phyloP scores from a whole-genome alignment of 2,329 filamentous ascomycete species.

The Fusarium sp. region DNA sequence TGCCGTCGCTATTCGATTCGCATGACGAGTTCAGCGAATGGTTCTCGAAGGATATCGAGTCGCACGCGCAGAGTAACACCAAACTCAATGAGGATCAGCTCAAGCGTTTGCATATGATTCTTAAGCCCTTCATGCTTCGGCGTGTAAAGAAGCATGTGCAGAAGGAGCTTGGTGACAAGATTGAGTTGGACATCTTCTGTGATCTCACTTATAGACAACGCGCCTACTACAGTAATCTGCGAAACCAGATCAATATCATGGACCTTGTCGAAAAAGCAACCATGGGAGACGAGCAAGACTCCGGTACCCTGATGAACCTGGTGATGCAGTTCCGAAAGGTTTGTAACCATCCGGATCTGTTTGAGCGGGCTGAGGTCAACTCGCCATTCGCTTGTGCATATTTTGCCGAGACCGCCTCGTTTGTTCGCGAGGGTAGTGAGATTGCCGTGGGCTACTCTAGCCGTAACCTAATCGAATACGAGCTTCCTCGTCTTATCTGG shows the following conservation, averaged over 20 bases:
- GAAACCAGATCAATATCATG: slow-evolving; percentile 98
- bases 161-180: slow-evolving; percentile 98
- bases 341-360: slow-evolving; percentile 97
- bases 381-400: slow-evolving; percentile 87
- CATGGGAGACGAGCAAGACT: slow-evolving; percentile 92
- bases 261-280: slow-evolving; percentile 98
- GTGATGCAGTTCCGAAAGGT: slow-evolving; percentile 99
- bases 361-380: slow-evolving; percentile 91
- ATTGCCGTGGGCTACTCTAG: slow-evolving; percentile 89
- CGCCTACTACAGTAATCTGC: slow-evolving; percentile 89
- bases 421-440: slow-evolving; percentile 86
- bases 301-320: slow-evolving; percentile 96
- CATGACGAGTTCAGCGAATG: slow-evolving; percentile 94
- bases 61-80: slow-evolving; percentile 98
- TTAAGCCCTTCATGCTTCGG: slow-evolving; percentile 99
- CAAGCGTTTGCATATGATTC: slow-evolving; percentile 96
- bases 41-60: slow-evolving; percentile 97
- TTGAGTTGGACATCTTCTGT: slow-evolving; percentile 95
- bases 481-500: slow-evolving; percentile 84
- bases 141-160: slow-evolving; percentile 99
- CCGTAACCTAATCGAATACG: slow-evolving; percentile 86
- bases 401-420: slow-evolving; percentile 95
- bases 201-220: slow-evolving; percentile 96
- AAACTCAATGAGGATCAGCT: slow-evolving; percentile 99
- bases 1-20: slow-evolving; percentile 98